Evolutionary conservation across 2,329 filamentous ascomycete species (phyloP), one percentile per base, ranked within the genome.

Genomic region (Emmonsia crescens): DNA sequence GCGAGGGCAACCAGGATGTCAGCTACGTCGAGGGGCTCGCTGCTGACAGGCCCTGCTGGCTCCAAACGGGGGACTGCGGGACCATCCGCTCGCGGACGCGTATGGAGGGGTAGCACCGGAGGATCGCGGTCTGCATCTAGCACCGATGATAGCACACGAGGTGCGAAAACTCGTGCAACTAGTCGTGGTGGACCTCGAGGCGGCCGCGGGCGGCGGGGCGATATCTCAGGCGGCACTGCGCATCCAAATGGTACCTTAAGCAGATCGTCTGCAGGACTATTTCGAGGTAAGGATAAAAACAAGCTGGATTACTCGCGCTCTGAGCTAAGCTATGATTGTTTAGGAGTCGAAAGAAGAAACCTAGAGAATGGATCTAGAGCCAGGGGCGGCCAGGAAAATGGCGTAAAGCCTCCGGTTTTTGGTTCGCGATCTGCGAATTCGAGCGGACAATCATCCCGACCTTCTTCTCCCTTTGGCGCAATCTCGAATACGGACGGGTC

Each of bases 41-140:
- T 27, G 29, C 44, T 59, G 42, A 21, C 42, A 27, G 58, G 49
- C 10, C n/a, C 55, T 51, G 24, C 55, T 36, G 59, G 58, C 21
- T 10, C 59, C 16, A 63, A 49, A 59, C 63, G 63, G 24, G 63
- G 63, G 9, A 21, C 57, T 36, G 31, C 49, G 27, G 52, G 59
- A 14, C 60, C 56, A 27, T 60, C 49, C 16, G 33, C 21, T 31
- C 61, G 63, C 14, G 61, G 61, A 27, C 55, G 61, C 16, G 36
- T 46, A 24, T 51, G 31, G 59, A 54, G 59, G 36, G 59, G 59
- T 3, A 48, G 24, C 16, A 31, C 54, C 52, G 49, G 49, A 29
- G 52, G 58, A 21, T 54, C 31, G 19, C 63, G 57, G 16, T 27
- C 59, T 36, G 27, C 49, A 31, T 31, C 52, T 16, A 55, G 52